These are phyloP conservation scores for Pichia sp. DNA, from an alignment of 1,139 yeast species.

Conservation along the genomic window DNA sequence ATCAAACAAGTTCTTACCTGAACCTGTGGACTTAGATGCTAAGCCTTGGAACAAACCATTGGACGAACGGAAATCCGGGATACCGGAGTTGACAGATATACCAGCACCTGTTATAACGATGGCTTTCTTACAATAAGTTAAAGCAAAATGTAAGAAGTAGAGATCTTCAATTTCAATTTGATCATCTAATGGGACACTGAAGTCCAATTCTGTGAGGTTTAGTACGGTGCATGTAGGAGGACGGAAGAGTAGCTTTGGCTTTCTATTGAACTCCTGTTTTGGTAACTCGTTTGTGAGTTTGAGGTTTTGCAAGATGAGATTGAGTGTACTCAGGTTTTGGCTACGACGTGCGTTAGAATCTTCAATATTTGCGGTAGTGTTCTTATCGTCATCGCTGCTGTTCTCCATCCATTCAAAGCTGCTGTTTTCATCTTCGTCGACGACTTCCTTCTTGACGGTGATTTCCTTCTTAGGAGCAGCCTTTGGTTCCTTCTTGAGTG, in stretches of 20 bases:
- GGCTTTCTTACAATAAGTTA: conserved; percentile 47
- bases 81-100: conserved; percentile 85
- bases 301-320: background rate
- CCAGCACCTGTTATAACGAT: conserved; percentile 84
- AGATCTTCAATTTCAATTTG: conserved; percentile 39
- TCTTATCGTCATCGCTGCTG: background rate
- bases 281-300: conserved; percentile 15
- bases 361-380: background rate
- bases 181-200: conserved; percentile 27
- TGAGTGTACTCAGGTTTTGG: background rate
- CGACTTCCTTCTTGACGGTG: too few relatives aligned
- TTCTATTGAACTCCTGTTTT: conserved; percentile 23
- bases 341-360: background rate
- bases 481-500: too few relatives aligned
- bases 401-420: too few relatives aligned
- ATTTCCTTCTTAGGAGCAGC: too few relatives aligned
- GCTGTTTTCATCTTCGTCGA: too few relatives aligned
- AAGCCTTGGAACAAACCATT: conserved; percentile 73
- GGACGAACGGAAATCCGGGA: conserved; percentile 83
- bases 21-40: conserved; percentile 35
- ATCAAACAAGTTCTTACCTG: conserved; percentile 81
- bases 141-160: conserved; percentile 41
- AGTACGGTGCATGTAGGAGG: conserved; percentile 42
- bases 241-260: conserved; percentile 41
- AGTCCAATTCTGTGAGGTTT: conserved; percentile 32